Evolutionary conservation across 768 basidiomycete genomes (phyloP).

Genomic region (Postia placenta): DNA sequence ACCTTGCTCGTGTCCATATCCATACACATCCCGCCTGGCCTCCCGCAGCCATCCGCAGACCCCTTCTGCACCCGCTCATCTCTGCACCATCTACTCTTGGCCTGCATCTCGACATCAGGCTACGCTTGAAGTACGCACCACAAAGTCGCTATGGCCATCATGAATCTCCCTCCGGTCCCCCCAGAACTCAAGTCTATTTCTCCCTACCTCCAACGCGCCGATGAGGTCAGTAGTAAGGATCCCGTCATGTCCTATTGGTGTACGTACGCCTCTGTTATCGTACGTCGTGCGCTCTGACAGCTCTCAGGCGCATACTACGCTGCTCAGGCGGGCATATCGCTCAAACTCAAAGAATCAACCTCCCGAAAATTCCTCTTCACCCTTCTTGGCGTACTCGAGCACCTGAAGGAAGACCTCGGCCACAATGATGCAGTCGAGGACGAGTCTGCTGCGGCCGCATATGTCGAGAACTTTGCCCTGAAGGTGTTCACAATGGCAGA

Average conservation of each 20-base stretch:
- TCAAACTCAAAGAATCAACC: constrained; percentile 58
- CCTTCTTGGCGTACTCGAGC: constrained; percentile 74
- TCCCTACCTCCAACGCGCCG: constrained; percentile 84
- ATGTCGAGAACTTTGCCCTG: constrained; percentile 92
- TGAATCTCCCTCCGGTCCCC: constrained; percentile 57
- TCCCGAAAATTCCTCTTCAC: constrained; percentile 66
- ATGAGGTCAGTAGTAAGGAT: constrained; percentile 78
- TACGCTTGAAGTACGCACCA: too few relatives aligned
- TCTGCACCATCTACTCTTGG: too few relatives aligned
- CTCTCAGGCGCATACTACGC: constrained; percentile 82
- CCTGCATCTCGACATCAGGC: too few relatives aligned
- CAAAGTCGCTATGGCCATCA: constrained; percentile 28
- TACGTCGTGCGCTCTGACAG: constrained; percentile 6
- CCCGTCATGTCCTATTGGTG: constrained; percentile 95
- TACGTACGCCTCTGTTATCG: constrained; percentile 33
- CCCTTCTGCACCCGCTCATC: too few relatives aligned
- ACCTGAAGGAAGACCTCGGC: constrained; percentile 70
- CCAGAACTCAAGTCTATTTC: constrained; percentile 58
- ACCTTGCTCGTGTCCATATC: too few relatives aligned
- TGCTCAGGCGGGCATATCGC: constrained; percentile 76
- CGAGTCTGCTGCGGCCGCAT: constrained; percentile 79
- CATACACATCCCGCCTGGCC: too few relatives aligned
- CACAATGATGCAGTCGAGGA: constrained; percentile 75
- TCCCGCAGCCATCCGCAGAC: too few relatives aligned
- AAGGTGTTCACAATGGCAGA: constrained; percentile 87